Base-by-base conservation (phyloP, 2,329 filamentous ascomycete genomes). In the Nemania sp. region DNA sequence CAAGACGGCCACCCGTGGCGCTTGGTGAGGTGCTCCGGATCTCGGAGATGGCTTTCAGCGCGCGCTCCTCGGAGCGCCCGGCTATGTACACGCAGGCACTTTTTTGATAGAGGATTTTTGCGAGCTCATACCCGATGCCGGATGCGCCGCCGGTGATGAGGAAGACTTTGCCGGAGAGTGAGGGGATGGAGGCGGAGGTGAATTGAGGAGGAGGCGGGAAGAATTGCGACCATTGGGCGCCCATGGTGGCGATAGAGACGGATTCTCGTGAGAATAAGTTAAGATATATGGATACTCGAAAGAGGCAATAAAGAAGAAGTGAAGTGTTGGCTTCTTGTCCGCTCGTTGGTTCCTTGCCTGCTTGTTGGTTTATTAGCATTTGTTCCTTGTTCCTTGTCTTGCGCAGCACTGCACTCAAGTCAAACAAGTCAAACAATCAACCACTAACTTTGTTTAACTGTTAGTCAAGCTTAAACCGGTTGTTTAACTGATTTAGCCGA, bases 141-240 rank as follows among this genome's bases (percentile, higher is more conserved):
- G 60, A 60, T n/a, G 46, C 48, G 9, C 58, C 61, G 6, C 61
- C 64, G 5, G 64, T 66, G 22, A 64, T 47, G 24, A 64, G 17
- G n/a, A 63, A 64, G 5, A 63, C 57, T 33, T 55, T 61, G 30
- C 56, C 60, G 23, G 56, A 50, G 12, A 56, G 61, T 1, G 31
- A 17, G 2, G 47, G 52, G 7, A 63, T 34, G 37, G 52, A 20
- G 1, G 28, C 26, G 15, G 60, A 56, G 1, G 50, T 62, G 22
- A 63, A 63, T 1, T 30, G 9, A 7, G 62, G 56, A 5, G 44
- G 52, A 2, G 60, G 60, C 0, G 60, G 57, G 31, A 57, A 60
- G 41, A 62, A 52, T 6, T 62, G 61, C 1, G 60, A 61, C 56
- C 56, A 62, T 12, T 58, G 57, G 15, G 54, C 31, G 5, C 52